phyloP scores from a whole-genome alignment of 345 rosid species.

The Populus euphratica region DNA sequence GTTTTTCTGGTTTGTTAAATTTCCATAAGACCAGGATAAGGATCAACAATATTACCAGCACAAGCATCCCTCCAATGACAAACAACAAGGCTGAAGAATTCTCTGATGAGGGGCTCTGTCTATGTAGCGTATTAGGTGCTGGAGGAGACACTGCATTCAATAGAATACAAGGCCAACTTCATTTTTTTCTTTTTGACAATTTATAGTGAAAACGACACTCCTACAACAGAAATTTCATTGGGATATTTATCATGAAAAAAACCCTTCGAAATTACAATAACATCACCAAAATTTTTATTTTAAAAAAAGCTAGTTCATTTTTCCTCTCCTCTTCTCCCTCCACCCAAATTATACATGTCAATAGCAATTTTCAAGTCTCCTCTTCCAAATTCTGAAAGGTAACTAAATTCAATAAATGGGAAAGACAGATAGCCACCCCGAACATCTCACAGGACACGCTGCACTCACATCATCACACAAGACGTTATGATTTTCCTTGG shows the following conservation, averaged over 20 bases:
- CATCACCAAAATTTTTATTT: no score
- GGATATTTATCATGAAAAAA: not conserved
- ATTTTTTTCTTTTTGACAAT: not conserved
- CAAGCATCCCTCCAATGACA: conserved; percentile 31
- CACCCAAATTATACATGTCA: not conserved
- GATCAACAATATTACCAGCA: conserved; percentile 31
- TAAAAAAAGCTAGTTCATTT: not conserved
- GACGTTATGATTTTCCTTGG: not conserved
- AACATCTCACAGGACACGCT: not conserved
- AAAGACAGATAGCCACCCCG: not conserved
- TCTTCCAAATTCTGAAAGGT: not conserved
- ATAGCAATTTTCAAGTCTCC: not conserved
- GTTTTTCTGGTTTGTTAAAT: conserved; percentile 14
- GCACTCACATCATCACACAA: not conserved
- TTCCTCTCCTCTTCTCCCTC: not conserved
- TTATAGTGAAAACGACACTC: not conserved
- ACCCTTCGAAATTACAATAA: not conserved
- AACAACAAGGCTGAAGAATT: conserved; percentile 24
- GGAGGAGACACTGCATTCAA: conserved; percentile 21
- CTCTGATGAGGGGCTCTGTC: conserved; percentile 7
- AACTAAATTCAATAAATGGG: not conserved
- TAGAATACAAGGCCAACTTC: not conserved
- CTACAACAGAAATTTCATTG: not conserved
- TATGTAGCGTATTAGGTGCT: conserved; percentile 1
- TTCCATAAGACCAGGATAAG: conserved; percentile 30